Percentiles rank a stretch among this genome's conserved stretches.
phyloP scores from a whole-genome alignment of 306 rosid species.

The Malus domestica region ASM211411v1 NC_041791.1:23591001-23591500 shows the following conservation, averaged over 20 bases:
- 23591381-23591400: conserved; percentile 7
- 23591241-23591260: conserved; percentile 29
- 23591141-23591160: conserved; percentile 19
- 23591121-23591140: conserved; percentile 42
- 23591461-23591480: conserved; percentile 25
- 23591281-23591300: background rate
- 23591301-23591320: background rate
- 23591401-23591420: conserved; percentile 40
- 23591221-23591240: conserved; percentile 38
- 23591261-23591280: background rate
- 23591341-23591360: background rate
- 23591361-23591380: background rate
- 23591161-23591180: conserved; percentile 38
- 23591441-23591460: conserved; percentile 31
- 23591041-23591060: background rate
- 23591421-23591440: conserved; percentile 35
- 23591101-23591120: conserved; percentile 27
- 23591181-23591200: conserved; percentile 38
- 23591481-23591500: conserved; percentile 43
- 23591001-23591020: background rate
- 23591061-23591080: background rate
- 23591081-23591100: background rate
- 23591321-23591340: background rate
- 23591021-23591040: background rate
- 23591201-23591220: conserved; percentile 36